Percentiles rank a stretch among this genome's conserved stretches.
Conservation (phyloP, 805 yeast species). For the Lipomyces kockii region DNA sequence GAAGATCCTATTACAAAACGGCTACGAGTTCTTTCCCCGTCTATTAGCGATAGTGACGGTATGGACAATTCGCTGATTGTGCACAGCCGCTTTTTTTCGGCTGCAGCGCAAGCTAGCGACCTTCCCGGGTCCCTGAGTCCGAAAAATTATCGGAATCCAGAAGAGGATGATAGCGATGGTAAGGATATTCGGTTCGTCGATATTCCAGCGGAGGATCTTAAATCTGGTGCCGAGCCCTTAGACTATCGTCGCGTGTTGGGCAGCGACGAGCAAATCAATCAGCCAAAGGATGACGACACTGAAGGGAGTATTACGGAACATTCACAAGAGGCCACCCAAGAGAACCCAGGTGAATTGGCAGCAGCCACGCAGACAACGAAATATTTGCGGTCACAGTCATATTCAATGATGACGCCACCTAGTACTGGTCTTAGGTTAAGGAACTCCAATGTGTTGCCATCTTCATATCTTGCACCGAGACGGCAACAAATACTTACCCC, state of each 20-base stretch:
- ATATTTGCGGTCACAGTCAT: neutral
- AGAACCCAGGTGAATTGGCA: neutral
- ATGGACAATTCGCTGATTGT: neutral
- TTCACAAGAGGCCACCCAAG: neutral
- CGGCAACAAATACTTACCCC: neutral
- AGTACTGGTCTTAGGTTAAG: neutral
- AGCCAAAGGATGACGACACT: neutral
- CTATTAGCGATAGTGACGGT: neutral
- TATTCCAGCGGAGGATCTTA: neutral
- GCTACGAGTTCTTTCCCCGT: neutral
- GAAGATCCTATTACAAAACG: conserved; percentile 10
- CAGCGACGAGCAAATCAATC: neutral
- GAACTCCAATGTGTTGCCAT: neutral
- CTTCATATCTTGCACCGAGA: neutral
- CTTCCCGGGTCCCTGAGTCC: neutral
- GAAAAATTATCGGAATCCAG: neutral
- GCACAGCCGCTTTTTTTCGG: conserved; percentile 13
- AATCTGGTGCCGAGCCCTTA: neutral
- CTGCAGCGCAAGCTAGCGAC: neutral
- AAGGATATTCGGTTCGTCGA: neutral
- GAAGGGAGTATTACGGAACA: neutral
- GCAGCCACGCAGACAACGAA: neutral
- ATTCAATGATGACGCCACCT: neutral
- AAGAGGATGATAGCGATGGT: neutral
- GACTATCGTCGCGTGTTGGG: neutral